A percentile compares a stretch with the other conserved stretches of the same genome.
phyloP scores from a whole-genome alignment of 495 filamentous ascomycete genomes.

The Penicillium roqueforti region DNA sequence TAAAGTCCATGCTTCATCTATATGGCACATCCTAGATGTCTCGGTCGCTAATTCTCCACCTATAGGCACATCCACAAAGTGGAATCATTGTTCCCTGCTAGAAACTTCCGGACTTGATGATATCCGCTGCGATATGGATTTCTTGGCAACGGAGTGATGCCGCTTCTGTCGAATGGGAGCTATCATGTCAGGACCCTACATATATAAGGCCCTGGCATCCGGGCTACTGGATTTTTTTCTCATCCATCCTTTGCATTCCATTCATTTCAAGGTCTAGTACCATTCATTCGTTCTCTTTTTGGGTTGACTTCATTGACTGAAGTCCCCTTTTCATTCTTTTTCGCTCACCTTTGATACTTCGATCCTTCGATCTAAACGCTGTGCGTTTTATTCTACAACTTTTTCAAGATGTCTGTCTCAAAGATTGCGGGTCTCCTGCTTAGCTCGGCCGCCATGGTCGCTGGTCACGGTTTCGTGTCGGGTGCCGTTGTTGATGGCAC shows the following conservation, averaged over 20 bases:
- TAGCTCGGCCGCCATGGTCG: constrained; percentile 49
- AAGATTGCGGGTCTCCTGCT: constrained; percentile 45
- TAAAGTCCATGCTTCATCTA: constrained; percentile 36
- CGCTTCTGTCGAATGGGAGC: constrained; percentile 9
- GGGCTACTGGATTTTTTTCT: constrained; percentile 11
- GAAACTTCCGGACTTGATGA: constrained; percentile 24
- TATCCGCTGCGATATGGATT: constrained; percentile 17
- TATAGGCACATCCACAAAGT: constrained; percentile 18
- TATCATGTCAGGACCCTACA: constrained; percentile 12
- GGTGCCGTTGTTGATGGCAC: constrained; percentile 57
- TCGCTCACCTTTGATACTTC: constrained; percentile 19
- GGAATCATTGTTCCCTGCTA: constrained; percentile 12
- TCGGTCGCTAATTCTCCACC: constrained; percentile 26
- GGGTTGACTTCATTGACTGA: constrained; percentile 42
- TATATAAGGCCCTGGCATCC: constrained; percentile 23
- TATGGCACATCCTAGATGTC: constrained; percentile 30
- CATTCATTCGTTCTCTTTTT: constrained; percentile 38
- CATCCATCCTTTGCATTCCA: constrained; percentile 29
- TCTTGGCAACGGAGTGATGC: constrained; percentile 14
- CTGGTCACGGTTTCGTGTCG: constrained; percentile 58
- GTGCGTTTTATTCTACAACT: constrained; percentile 30
- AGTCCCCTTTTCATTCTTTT: constrained; percentile 36
- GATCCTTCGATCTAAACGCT: constrained; percentile 32
- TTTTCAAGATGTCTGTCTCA: constrained; percentile 34
- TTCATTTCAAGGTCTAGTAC: constrained; percentile 35